These are phyloP conservation scores for Forsythia viridissima DNA, from an alignment of 257 asterid genomes.

Conservation along the genomic window DNA sequence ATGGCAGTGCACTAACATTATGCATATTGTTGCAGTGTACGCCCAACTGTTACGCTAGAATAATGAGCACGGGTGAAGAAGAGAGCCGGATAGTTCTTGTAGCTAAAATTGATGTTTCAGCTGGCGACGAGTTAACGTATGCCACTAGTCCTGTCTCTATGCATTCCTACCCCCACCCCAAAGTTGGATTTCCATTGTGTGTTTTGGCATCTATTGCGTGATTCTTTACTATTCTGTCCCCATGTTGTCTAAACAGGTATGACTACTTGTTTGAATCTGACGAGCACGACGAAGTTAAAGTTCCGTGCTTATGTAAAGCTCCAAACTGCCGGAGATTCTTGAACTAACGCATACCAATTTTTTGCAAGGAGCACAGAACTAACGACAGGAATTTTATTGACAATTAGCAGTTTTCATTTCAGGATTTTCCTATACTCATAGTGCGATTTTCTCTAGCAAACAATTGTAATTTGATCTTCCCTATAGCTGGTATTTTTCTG, in stretches of 20 bases:
- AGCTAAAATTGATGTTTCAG: constrained; percentile 73
- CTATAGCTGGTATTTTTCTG: neutral
- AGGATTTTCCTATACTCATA: neutral
- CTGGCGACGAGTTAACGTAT: constrained; percentile 91
- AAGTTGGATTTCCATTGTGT: neutral
- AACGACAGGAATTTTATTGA: neutral
- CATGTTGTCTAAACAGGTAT: constrained; percentile 50
- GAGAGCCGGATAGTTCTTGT: constrained; percentile 85
- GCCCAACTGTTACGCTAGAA: constrained; percentile 97
- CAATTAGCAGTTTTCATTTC: too few relatives aligned
- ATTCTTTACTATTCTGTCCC: neutral
- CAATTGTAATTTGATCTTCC: neutral
- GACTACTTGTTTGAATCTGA: constrained; percentile 92
- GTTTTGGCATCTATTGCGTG: neutral
- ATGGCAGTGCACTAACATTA: neutral
- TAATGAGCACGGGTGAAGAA: constrained; percentile 66
- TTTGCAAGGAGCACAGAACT: neutral
- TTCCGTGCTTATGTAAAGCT: constrained; percentile 81
- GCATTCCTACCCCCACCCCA: neutral
- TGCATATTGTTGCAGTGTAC: constrained; percentile 61
- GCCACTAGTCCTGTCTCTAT: constrained; percentile 22
- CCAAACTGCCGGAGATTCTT: constrained; percentile 78
- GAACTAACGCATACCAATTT: constrained; percentile 43
- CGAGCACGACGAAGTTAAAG: constrained; percentile 80
- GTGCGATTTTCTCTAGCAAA: neutral